phyloP scores from a whole-genome alignment of 2,329 filamentous ascomycete genomes.

The Trichoderma sp. region DNA sequence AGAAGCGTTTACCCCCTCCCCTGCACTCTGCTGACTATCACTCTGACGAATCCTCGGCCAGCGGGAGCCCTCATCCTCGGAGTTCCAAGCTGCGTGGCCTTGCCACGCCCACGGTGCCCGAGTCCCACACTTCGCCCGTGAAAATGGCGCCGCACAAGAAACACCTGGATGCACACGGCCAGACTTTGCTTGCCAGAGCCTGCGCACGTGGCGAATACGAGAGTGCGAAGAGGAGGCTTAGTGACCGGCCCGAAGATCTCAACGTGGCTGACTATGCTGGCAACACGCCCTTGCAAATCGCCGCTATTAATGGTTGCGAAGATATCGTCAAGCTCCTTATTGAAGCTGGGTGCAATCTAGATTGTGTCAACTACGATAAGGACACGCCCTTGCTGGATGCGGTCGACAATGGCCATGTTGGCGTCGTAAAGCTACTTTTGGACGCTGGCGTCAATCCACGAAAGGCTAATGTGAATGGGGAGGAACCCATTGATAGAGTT shows the following conservation, averaged over 20 bases:
- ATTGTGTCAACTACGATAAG: conserved; percentile 75
- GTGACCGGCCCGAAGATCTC: conserved; percentile 80
- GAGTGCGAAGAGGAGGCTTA: conserved; percentile 67
- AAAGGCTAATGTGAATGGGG: conserved; percentile 85
- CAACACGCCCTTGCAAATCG: conserved; percentile 94
- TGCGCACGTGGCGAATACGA: conserved; percentile 84
- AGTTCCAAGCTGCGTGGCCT: conserved; percentile 56
- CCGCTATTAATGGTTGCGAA: conserved; percentile 79
- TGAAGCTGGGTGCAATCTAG: conserved; percentile 76
- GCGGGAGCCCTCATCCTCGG: conserved; percentile 57
- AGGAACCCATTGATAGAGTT: conserved; percentile 85
- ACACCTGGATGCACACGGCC: conserved; percentile 86
- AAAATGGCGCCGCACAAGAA: conserved; percentile 75
- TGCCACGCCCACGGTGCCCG: conserved; percentile 53
- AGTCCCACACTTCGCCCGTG: conserved; percentile 61
- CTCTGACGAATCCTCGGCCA: conserved; percentile 63
- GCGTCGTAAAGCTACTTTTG: conserved; percentile 80
- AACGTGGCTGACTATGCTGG: conserved; percentile 90
- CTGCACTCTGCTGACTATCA: conserved; percentile 62
- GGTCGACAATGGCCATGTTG: conserved; percentile 89
- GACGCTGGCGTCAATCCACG: conserved; percentile 87
- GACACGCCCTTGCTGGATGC: conserved; percentile 95
- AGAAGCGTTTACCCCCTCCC: conserved; percentile 58
- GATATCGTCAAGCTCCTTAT: conserved; percentile 87
- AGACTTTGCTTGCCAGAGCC: conserved; percentile 84